Evolutionary conservation across 2,329 filamentous ascomycete species (phyloP).

Genomic region (Karstenula rhodostoma): DNA sequence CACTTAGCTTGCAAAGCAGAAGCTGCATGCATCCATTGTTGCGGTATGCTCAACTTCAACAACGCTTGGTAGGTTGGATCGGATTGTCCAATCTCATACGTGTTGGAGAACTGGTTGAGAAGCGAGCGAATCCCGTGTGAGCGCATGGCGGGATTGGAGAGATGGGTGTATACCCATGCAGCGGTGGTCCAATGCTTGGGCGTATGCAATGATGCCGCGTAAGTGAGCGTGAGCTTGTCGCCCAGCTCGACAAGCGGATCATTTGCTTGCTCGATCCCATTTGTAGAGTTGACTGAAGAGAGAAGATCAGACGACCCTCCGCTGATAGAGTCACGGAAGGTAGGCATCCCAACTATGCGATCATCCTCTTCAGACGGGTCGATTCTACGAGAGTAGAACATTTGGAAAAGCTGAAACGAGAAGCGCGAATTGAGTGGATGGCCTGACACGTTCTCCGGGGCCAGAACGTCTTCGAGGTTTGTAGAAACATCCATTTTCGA

Average conservation of each 20-base stretch:
- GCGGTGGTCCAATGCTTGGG: conserved; percentile 57
- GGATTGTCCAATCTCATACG: conserved; percentile 67
- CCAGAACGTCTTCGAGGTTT: conserved; percentile 72
- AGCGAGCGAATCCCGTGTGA: conserved; percentile 76
- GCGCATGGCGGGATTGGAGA: conserved; percentile 70
- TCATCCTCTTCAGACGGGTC: conserved; percentile 35
- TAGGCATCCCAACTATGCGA: conserved; percentile 44
- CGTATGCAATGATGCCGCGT: conserved; percentile 47
- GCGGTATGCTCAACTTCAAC: conserved; percentile 74
- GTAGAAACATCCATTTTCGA: conserved; percentile 55
- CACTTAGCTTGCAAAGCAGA: conserved; percentile 84
- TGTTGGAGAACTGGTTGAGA: conserved; percentile 65
- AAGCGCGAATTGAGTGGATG: conserved; percentile 78
- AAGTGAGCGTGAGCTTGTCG: conserved; percentile 64
- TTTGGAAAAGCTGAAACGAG: conserved; percentile 82
- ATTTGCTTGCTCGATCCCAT: conserved; percentile 59
- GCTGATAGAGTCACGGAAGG: conserved; percentile 27
- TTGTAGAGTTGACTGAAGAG: conserved; percentile 38
- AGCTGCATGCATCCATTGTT: conserved; percentile 84
- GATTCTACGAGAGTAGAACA: conserved; percentile 47
- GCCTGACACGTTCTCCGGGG: conserved; percentile 78
- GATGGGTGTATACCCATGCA: conserved; percentile 78
- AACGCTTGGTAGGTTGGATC: conserved; percentile 67
- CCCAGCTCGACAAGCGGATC: conserved; percentile 64
- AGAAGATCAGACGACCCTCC: conserved; percentile 33